Evolutionary conservation across 352 stramenopile species (phyloP).

Genomic region (Phytophthora pini): DNA sequence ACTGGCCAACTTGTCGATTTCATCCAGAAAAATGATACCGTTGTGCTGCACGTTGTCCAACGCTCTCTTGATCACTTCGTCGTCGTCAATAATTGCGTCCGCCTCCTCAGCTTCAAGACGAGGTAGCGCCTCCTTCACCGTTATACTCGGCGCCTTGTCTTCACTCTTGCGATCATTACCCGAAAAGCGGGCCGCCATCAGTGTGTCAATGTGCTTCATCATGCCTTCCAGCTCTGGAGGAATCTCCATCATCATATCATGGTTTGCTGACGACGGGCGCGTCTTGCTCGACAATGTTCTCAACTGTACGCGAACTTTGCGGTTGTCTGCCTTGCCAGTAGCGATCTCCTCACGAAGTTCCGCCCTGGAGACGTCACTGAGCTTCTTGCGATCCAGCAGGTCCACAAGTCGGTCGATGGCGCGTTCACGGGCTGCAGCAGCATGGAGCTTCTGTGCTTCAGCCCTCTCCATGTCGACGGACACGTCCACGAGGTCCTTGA

Average conservation of each 20-base stretch:
- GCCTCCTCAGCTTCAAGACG: slow-evolving; percentile 78
- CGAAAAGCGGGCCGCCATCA: slow-evolving; percentile 62
- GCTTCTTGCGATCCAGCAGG: slow-evolving; percentile 50
- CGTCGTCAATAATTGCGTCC: slow-evolving; percentile 76
- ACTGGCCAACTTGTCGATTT: slow-evolving; percentile 99
- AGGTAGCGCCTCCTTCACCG: slow-evolving; percentile 74
- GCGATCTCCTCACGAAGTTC: slow-evolving; percentile 68
- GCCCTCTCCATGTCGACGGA: slow-evolving; percentile 92
- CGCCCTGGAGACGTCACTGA: slow-evolving; percentile 53
- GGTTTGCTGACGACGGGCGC: slow-evolving; percentile 25
- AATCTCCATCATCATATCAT: slow-evolving; percentile 86
- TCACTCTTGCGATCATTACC: slow-evolving; percentile 18
- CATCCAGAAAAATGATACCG: slow-evolving; percentile 99
- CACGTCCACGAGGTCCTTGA: slow-evolving; percentile 98
- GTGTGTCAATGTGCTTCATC: slow-evolving; percentile 76
- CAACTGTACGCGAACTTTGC: slow-evolving; percentile 61
- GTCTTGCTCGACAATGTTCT: slow-evolving; percentile 51
- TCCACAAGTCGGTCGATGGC: slow-evolving; percentile 94
- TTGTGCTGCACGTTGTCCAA: slow-evolving; percentile 95
- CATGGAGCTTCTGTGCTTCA: slow-evolving; percentile 79
- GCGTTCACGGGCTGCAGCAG: slow-evolving; percentile 82
- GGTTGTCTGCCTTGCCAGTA: slow-evolving; percentile 56
- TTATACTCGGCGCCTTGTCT: slow-evolving; percentile 65
- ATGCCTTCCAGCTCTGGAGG: slow-evolving; percentile 83
- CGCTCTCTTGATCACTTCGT: slow-evolving; percentile 75